phyloP scores from a whole-genome alignment of 2,329 filamentous ascomycete species.

The Mollisiaceae sp. region DNA sequence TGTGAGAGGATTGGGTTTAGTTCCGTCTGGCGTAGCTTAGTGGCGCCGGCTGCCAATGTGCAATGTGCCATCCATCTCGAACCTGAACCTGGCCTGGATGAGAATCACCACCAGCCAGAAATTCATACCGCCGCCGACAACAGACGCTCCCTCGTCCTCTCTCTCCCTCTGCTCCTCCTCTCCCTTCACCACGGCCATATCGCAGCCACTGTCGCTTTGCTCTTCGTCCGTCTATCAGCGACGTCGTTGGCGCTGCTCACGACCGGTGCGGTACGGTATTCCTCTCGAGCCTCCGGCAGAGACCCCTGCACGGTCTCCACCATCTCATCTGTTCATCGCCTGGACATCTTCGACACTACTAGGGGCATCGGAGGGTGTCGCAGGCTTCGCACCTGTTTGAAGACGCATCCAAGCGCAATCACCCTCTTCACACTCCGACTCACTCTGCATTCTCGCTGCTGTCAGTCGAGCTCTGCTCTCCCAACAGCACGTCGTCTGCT shows the following conservation, averaged over 20 bases:
- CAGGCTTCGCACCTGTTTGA: conserved; percentile 8
- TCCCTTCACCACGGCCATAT: neutral
- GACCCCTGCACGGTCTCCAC: neutral
- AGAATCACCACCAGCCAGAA: neutral
- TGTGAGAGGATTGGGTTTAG: neutral
- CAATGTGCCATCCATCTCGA: neutral
- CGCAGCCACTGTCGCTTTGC: neutral
- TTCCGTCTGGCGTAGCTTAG: neutral
- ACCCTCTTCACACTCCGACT: neutral
- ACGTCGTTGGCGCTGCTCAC: neutral
- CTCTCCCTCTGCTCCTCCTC: neutral
- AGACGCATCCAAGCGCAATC: conserved; percentile 7
- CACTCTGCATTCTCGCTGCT: neutral
- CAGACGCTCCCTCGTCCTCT: neutral
- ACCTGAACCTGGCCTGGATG: too few species aligned
- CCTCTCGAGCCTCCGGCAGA: neutral
- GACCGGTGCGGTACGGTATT: neutral
- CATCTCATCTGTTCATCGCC: conserved; percentile 2
- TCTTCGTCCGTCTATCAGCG: neutral
- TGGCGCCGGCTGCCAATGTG: neutral
- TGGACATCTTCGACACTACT: neutral
- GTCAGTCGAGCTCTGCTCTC: neutral
- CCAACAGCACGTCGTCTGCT: neutral
- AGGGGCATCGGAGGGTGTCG: conserved; percentile 2
- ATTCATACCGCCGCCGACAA: neutral